Conservation (phyloP, 257 asterid species). For the Ligustrum vulgare region DNA sequence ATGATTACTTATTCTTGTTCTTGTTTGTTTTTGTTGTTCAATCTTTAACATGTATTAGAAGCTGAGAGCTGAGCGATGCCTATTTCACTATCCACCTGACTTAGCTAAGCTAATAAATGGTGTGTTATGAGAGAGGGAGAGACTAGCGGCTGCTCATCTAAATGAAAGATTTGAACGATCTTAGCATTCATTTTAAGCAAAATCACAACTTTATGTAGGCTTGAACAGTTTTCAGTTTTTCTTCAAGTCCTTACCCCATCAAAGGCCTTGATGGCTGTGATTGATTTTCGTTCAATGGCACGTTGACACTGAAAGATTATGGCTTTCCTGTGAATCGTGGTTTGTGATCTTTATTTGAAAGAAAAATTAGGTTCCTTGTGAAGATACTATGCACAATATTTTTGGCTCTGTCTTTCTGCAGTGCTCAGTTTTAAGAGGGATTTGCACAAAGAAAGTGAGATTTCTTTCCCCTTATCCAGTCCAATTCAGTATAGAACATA, state of each 20-base stretch:
- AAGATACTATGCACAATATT: not conserved
- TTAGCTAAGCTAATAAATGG: not conserved
- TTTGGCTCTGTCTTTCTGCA: not conserved
- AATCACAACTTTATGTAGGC: not conserved
- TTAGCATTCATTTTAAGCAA: not conserved
- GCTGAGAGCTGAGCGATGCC: not conserved
- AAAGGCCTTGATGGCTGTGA: not conserved
- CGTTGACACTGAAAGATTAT: not conserved
- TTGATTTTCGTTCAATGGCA: not conserved
- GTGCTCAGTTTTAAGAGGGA: too few species aligned
- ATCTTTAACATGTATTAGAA: not conserved
- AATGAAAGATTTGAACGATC: not conserved
- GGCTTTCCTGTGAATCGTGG: not conserved
- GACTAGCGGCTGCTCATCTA: not conserved
- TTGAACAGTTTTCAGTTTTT: not conserved
- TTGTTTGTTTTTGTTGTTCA: not conserved
- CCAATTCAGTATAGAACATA: not conserved
- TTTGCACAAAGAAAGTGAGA: too few species aligned
- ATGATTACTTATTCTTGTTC: not conserved
- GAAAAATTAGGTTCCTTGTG: not conserved
- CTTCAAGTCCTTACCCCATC: not conserved
- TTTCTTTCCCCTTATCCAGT: not conserved
- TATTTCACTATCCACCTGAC: too few species aligned
- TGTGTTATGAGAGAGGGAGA: not conserved
- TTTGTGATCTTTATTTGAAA: not conserved